A percentile compares a stretch with the other conserved stretches of the same genome.
Evolutionary conservation across 2,329 filamentous ascomycete genomes (phyloP).

Genomic region (Colletotrichum acutatum): DNA sequence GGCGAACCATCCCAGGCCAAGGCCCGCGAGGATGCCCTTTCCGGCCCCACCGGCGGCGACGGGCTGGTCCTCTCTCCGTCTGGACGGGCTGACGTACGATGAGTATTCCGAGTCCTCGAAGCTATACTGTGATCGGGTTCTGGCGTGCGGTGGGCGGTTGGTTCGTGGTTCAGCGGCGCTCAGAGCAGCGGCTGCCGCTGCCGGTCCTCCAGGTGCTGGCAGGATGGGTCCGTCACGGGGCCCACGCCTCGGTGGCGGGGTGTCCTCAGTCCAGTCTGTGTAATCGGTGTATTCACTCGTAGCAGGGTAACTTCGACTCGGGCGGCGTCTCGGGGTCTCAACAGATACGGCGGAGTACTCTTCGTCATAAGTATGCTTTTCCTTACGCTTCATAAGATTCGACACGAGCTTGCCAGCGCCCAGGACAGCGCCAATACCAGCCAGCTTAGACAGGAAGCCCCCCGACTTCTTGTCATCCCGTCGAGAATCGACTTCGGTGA

Average conservation of each 20-base stretch:
- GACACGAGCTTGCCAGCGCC: conserved; percentile 73
- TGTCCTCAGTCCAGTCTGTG: conserved; percentile 49
- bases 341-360: conserved; percentile 72
- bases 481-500: conserved; percentile 56
- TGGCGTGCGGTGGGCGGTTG: conserved; percentile 59
- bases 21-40: conserved; percentile 68
- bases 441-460: conserved; percentile 69
- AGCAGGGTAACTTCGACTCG: conserved; percentile 51
- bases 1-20: conserved; percentile 76
- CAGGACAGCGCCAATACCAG: conserved; percentile 69
- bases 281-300: conserved; percentile 65
- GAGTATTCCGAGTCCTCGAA: conserved; percentile 68
- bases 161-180: conserved; percentile 58
- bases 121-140: conserved; percentile 55
- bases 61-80: conserved; percentile 59
- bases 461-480: conserved; percentile 51
- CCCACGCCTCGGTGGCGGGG: conserved; percentile 24
- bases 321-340: conserved; percentile 66
- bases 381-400: conserved; percentile 65
- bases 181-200: conserved; percentile 56
- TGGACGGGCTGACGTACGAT: conserved; percentile 72
- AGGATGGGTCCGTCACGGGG: conserved; percentile 54
- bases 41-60: conserved; percentile 59
- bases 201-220: conserved; percentile 58
- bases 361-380: conserved; percentile 62